Evolutionary conservation across 2,329 filamentous ascomycete genomes (phyloP).

Genomic region (Colletotrichum horii): DNA sequence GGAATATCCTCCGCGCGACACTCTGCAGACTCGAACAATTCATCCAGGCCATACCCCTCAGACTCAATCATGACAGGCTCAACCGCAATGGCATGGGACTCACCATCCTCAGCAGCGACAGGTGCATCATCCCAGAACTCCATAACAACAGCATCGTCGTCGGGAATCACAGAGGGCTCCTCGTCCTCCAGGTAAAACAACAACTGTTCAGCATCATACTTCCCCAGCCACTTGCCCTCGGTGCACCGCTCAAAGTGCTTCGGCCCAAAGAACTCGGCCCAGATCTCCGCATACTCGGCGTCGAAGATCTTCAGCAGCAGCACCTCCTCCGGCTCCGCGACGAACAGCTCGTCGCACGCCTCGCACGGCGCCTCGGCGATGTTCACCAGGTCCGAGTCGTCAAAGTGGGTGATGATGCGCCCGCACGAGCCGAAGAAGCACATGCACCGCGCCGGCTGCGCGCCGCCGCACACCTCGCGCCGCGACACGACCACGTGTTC

Average conservation of each 20-base stretch:
- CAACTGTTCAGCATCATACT: neutral
- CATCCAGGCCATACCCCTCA: neutral
- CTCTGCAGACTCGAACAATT: neutral
- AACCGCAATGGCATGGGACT: neutral
- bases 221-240: neutral
- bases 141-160: neutral
- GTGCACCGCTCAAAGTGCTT: neutral
- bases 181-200: neutral
- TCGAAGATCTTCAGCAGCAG: neutral
- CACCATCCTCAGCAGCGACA: neutral
- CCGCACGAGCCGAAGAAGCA: conserved; percentile 19
- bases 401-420: neutral
- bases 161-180: neutral
- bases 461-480: neutral
- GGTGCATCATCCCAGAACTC: neutral
- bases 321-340: conserved; percentile 5
- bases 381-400: neutral
- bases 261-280: neutral
- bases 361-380: neutral
- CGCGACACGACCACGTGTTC: conserved; percentile 2
- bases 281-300: neutral
- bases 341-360: neutral
- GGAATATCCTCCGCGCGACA: neutral
- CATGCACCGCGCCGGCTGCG: neutral
- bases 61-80: neutral